A percentile compares a stretch with the other conserved stretches of the same genome.
phyloP scores from a whole-genome alignment of 2,329 filamentous ascomycete species.

The Annulohypoxylon truncatum region DNA sequence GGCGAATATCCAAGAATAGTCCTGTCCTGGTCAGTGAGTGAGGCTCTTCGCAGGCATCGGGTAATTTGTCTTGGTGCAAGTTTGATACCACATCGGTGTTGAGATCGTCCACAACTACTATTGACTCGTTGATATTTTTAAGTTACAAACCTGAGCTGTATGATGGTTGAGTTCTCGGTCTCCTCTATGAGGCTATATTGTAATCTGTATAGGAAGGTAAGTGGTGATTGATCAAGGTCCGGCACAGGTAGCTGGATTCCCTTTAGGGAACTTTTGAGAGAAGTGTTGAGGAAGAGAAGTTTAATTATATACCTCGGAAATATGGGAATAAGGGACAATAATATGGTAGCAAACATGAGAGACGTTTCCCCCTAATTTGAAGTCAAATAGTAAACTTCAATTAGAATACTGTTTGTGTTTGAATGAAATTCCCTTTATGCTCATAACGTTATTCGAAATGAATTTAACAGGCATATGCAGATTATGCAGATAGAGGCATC shows the following conservation, averaged over 20 bases:
- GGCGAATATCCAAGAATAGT: constrained; percentile 29
- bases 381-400: neutral
- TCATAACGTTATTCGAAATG: neutral
- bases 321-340: neutral
- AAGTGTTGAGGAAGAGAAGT: neutral
- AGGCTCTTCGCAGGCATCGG: neutral
- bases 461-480: neutral
- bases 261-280: neutral
- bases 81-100: constrained; percentile 1
- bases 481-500: neutral
- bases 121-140: neutral
- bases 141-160: neutral
- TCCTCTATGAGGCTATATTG: no score
- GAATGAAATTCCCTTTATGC: neutral
- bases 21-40: neutral
- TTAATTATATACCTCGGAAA: neutral
- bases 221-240: neutral
- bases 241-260: neutral
- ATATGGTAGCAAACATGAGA: neutral
- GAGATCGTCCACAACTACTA: neutral
- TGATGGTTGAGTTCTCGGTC: neutral
- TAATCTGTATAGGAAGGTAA: no score
- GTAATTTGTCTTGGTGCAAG: neutral
- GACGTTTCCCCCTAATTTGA: neutral
- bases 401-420: neutral